Conservation (phyloP, 129 eudicot genomes). For the Ambrosia artemisiifolia region DNA sequence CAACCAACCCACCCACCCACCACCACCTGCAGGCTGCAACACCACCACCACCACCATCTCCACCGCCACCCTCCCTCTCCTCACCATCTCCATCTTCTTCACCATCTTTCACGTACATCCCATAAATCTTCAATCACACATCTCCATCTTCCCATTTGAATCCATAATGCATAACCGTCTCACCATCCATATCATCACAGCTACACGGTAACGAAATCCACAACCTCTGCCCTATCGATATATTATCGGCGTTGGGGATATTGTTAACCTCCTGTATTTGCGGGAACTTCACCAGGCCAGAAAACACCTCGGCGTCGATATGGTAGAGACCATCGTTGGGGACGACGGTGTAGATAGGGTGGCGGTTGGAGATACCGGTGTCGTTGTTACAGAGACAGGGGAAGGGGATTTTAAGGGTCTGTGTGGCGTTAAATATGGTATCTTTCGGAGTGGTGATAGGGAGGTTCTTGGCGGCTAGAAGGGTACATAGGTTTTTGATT, state of each 20-base stretch:
- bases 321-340: conserved; percentile 49
- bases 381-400: conserved; percentile 71
- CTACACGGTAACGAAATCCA: conserved; percentile 90
- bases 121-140: no score
- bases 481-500: conserved; percentile 36
- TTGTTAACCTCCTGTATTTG: conserved; percentile 54
- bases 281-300: conserved; percentile 38
- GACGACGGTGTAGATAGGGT: conserved; percentile 56
- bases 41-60: no score
- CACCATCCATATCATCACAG: conserved; percentile 70
- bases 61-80: no score
- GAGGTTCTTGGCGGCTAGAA: conserved; percentile 71
- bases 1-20: no score
- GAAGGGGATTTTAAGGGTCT: conserved; percentile 61
- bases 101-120: no score
- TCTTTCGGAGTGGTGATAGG: conserved; percentile 34
- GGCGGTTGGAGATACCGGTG: conserved; percentile 53
- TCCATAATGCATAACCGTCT: conserved; percentile 73
- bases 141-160: no score
- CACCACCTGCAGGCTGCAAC: no score
- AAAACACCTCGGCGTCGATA: conserved; percentile 65
- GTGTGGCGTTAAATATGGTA: conserved; percentile 22
- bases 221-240: conserved; percentile 44
- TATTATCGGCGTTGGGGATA: conserved; percentile 32
- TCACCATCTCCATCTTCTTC: no score